Evolutionary conservation across 2,329 filamentous ascomycete genomes (phyloP), one percentile per base, ranked within the genome.

Genomic region (Pseudocercospora fuligena): DNA sequence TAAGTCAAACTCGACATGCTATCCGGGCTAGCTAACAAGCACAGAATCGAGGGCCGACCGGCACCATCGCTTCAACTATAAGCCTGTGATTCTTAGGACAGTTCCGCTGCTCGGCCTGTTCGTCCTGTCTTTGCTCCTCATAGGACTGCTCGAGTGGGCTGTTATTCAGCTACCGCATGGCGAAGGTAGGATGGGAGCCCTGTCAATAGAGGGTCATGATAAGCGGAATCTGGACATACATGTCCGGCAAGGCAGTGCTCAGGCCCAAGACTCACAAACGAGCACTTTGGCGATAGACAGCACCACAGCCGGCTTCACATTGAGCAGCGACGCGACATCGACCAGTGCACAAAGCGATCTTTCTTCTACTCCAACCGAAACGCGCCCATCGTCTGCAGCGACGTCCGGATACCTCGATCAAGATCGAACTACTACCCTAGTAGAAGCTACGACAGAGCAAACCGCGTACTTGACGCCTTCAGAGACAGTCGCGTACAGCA

Each of bases 71-170:
- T 51, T 51, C 62, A 66, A 67, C 43, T 71, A 68, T 53, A 71
- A 71, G 58, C 69, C 69, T 3, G 59, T 47, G 12, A 66, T 71
- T 11, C 57, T 71, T 7, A 63, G 69, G 16, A 68, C 65, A 1
- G 21, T 66, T 14, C 62, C 67, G 14, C 59, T 71, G 19, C 19
- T 69, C 2, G 25, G 31, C n/a, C 19, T 71, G 33, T 63, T 71
- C 29, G 14, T 65, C 6, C 19, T 67, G 21, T 66, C 67, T 2
- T 16, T 60, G 14, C 51, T 49, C 16, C 43, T 71, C 6, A 69
- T 71, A n/a, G 69, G 65, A 12, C 43, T 69, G 16, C 60, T 71
- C 8, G 31, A 71, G 33, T 68, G 60, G 36, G 69, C 65, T 25
- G 43, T 60, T 12, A 21, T 64, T 5, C 29, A 66, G 31, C 54